These are phyloP conservation scores for Hyaloscypha finlandica DNA, from an alignment of 495 filamentous ascomycete species.

Conservation along the genomic window DNA sequence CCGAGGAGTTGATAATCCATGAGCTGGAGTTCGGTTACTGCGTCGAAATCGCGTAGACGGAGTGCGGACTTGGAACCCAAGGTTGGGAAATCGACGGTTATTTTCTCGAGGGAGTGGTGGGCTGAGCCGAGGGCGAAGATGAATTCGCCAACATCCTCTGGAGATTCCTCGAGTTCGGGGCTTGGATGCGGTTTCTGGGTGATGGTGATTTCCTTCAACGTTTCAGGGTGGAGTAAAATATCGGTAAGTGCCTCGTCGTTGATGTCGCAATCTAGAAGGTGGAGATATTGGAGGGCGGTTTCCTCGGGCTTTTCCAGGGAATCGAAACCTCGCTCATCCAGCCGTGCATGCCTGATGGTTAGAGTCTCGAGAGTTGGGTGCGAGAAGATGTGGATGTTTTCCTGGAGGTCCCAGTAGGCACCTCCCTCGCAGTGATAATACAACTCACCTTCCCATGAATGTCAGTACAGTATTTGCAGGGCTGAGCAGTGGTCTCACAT, in stretches of 20 bases:
- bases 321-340: slow-evolving; percentile 37
- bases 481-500: slow-evolving; percentile 22
- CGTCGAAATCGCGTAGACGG: slow-evolving; percentile 34
- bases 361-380: slow-evolving; percentile 38
- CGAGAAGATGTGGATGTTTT: slow-evolving; percentile 41
- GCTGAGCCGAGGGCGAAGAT: slow-evolving; percentile 36
- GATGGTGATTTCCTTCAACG: slow-evolving; percentile 35
- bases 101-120: slow-evolving; percentile 34
- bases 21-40: slow-evolving; percentile 28
- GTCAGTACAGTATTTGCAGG: slow-evolving; percentile 8
- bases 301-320: slow-evolving; percentile 35
- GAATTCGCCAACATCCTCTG: slow-evolving; percentile 37
- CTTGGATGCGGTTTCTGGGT: slow-evolving; percentile 31
- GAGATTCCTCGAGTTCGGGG: slow-evolving; percentile 36
- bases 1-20: slow-evolving; percentile 40
- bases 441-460: slow-evolving; percentile 19
- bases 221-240: slow-evolving; percentile 36
- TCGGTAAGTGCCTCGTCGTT: slow-evolving; percentile 40
- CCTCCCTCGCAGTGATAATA: slow-evolving; percentile 36
- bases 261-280: slow-evolving; percentile 40
- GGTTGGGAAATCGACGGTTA: slow-evolving; percentile 36
- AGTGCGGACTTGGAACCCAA: slow-evolving; percentile 30
- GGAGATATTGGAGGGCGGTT: slow-evolving; percentile 33
- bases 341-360: slow-evolving; percentile 33
- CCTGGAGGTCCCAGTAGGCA: slow-evolving; percentile 39